phyloP scores from a whole-genome alignment of 805 yeast species.

The Nadsonia fulvescens region DNA sequence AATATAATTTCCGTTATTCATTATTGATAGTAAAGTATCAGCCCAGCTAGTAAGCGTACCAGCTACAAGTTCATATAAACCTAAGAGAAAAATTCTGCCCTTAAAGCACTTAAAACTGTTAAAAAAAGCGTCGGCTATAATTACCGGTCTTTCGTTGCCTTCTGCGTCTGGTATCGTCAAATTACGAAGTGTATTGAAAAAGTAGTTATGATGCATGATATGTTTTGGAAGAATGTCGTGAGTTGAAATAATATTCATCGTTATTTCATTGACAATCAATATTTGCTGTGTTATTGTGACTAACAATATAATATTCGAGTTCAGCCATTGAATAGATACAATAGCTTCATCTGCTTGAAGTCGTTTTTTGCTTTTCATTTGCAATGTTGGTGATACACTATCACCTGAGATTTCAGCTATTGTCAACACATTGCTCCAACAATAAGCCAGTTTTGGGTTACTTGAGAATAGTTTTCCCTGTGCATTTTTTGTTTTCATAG shows the following conservation, averaged over 20 bases:
- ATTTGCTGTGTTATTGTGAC: slow-evolving; percentile 30
- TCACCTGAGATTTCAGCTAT: slow-evolving; percentile 30
- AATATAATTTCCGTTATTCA: slow-evolving; percentile 31
- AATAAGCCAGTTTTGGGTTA: slow-evolving; percentile 32
- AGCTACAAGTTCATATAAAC: slow-evolving; percentile 31
- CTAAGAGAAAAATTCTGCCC: slow-evolving; percentile 33
- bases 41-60: slow-evolving; percentile 59
- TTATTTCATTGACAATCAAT: slow-evolving; percentile 24
- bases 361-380: slow-evolving; percentile 24
- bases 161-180: slow-evolving; percentile 8
- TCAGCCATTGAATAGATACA: slow-evolving; percentile 36
- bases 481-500: slow-evolving; percentile 12
- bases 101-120: slow-evolving; percentile 24
- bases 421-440: slow-evolving; percentile 47
- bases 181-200: slow-evolving; percentile 11
- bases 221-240: slow-evolving; percentile 26
- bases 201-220: slow-evolving; percentile 20
- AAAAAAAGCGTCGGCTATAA: slow-evolving; percentile 18
- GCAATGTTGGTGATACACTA: slow-evolving; percentile 14
- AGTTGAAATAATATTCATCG: slow-evolving; percentile 20
- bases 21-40: slow-evolving; percentile 31
- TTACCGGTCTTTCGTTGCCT: slow-evolving; percentile 12
- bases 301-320: slow-evolving; percentile 19
- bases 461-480: slow-evolving; percentile 3
- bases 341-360: slow-evolving; percentile 32